Percentiles rank a stretch among this genome's conserved stretches.
These are phyloP conservation scores for Populus trichocarpa DNA, from an alignment of 441 rosid genomes.

Conservation along the genomic window DNA sequence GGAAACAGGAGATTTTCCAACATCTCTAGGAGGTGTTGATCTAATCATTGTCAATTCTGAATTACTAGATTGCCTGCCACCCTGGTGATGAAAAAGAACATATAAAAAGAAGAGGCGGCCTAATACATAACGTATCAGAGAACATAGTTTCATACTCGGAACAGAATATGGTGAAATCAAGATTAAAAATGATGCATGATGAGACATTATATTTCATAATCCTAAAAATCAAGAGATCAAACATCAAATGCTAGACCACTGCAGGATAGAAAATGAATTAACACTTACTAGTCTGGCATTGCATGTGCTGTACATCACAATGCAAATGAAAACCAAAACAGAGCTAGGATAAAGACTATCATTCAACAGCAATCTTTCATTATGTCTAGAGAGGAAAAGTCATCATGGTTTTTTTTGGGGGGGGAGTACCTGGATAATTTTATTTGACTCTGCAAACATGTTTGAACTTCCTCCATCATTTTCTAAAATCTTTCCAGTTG, in stretches of 20 bases:
- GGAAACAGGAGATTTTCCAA: constrained; percentile 62
- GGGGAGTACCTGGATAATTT: constrained; percentile 45
- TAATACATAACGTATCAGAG: not conserved
- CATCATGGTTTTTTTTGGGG: not conserved
- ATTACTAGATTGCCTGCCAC: constrained; percentile 44
- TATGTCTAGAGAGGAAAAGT: not conserved
- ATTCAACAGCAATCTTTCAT: not conserved
- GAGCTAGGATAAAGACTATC: not conserved
- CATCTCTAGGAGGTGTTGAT: constrained; percentile 51
- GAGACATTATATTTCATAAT: constrained; percentile 1
- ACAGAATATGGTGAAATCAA: not conserved
- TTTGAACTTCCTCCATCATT: constrained; percentile 49
- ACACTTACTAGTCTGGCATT: not conserved
- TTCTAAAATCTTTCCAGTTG: constrained; percentile 45
- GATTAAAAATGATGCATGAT: not conserved
- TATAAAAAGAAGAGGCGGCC: not conserved
- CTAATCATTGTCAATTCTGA: constrained; percentile 50
- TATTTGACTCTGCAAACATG: constrained; percentile 41
- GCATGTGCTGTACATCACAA: not conserved
- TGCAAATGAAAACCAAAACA: not conserved
- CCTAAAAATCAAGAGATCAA: not conserved
- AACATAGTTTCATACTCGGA: not conserved
- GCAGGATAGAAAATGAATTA: not conserved
- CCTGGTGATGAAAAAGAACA: constrained; percentile 34
- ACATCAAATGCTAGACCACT: not conserved